Evolutionary conservation across 257 asterid species (phyloP).

Genomic region (Cynanchum wilfordii): DNA sequence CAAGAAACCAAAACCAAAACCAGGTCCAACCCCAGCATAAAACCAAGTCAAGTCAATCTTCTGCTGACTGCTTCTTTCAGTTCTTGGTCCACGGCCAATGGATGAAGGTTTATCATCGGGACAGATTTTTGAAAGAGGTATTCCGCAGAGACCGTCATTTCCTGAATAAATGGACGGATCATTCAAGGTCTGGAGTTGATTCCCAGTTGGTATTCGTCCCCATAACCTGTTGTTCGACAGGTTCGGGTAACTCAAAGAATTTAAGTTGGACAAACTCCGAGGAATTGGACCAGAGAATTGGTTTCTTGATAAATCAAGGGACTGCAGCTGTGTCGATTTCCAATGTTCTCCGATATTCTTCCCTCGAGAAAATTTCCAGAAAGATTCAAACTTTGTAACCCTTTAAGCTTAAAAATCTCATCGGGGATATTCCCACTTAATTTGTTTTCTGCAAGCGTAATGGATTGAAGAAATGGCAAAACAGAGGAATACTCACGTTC

Average conservation of each 20-base stretch:
- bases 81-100: neutral
- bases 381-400: constrained; percentile 18
- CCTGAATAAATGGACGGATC: constrained; percentile 13
- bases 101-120: neutral
- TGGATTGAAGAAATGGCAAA: constrained; percentile 9
- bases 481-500: constrained; percentile 11
- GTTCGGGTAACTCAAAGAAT: constrained; percentile 26
- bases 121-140: neutral
- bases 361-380: constrained; percentile 25
- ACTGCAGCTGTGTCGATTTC: constrained; percentile 24
- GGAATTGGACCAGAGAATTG: constrained; percentile 29
- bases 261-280: constrained; percentile 18
- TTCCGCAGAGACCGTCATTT: constrained; percentile 10
- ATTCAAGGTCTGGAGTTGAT: constrained; percentile 27
- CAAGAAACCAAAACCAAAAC: constrained; percentile 26
- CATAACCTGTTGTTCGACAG: constrained; percentile 26
- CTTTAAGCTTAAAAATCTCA: constrained; percentile 8
- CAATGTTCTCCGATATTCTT: constrained; percentile 27
- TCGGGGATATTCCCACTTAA: constrained; percentile 12
- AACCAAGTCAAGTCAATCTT: constrained; percentile 3
- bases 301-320: constrained; percentile 33
- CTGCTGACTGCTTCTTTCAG: neutral
- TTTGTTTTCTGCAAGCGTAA: constrained; percentile 18
- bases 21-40: constrained; percentile 14
- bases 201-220: constrained; percentile 30